phyloP scores from a whole-genome alignment of 1,284 basidiomycete genomes.

The Stygiomarasmius scandens region DNA sequence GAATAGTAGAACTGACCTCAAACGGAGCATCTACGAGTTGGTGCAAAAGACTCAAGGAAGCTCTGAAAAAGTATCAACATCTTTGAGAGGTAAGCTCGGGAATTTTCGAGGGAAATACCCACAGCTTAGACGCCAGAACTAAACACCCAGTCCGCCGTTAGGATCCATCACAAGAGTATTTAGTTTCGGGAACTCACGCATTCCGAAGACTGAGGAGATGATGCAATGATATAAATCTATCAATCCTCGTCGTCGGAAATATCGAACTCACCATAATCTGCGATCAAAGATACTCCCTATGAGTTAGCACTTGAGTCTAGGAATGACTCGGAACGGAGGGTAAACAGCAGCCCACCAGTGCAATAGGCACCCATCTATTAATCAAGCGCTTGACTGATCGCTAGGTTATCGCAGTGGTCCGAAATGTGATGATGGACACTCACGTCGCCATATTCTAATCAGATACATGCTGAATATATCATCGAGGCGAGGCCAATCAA shows the following conservation, averaged over 20 bases:
- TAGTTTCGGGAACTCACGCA: slow-evolving; percentile 1
- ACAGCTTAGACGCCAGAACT: slow-evolving; percentile 14
- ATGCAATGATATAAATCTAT: neutral
- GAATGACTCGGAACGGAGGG: neutral
- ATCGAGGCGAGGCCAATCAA: too few species aligned
- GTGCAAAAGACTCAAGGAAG: neutral
- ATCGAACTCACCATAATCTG: slow-evolving; percentile 12
- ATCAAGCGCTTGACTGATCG: slow-evolving; percentile 5
- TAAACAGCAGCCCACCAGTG: slow-evolving; percentile 1
- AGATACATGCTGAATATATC: slow-evolving; percentile 7
- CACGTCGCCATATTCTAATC: slow-evolving; percentile 14
- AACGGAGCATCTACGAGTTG: neutral
- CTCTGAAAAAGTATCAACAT: neutral
- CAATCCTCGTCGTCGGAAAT: neutral
- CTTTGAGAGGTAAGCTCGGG: too few species aligned
- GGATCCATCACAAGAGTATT: neutral
- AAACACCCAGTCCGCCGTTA: neutral
- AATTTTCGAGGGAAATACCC: neutral
- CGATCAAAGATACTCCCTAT: neutral
- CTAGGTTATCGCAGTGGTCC: neutral
- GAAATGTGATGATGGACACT: neutral
- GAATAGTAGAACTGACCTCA: neutral
- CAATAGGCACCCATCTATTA: slow-evolving; percentile 12
- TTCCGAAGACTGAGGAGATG: slow-evolving; percentile 12
- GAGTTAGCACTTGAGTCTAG: neutral